These are phyloP conservation scores for Rhodotorula babjevae DNA, from an alignment of 768 basidiomycete genomes.

Conservation along the genomic window DNA sequence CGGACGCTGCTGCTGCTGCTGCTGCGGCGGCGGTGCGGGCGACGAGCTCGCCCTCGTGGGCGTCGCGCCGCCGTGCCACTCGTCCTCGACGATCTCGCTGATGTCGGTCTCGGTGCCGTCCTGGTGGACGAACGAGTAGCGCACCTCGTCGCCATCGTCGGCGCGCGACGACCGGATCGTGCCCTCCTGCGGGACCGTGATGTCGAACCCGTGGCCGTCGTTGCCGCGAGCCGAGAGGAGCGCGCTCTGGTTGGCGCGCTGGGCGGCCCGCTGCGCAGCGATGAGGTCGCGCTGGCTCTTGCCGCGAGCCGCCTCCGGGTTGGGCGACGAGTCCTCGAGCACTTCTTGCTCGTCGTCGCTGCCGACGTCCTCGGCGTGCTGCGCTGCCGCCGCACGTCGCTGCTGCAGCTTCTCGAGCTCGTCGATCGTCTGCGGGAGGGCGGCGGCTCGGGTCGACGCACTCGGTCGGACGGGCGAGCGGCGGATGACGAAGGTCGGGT, in stretches of 20 bases:
- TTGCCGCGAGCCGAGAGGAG: constrained; percentile 82
- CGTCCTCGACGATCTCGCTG: constrained; percentile 84
- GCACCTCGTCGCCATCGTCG: constrained; percentile 53
- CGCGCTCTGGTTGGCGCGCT: constrained; percentile 75
- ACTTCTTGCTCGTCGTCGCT: not conserved
- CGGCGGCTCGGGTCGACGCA: constrained; percentile 37
- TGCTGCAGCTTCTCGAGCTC: constrained; percentile 34
- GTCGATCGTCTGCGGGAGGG: constrained; percentile 22
- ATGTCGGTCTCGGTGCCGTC: constrained; percentile 91
- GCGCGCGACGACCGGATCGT: constrained; percentile 78
- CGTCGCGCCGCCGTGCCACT: constrained; percentile 52
- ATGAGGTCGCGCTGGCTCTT: constrained; percentile 72
- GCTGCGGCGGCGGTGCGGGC: too few species aligned
- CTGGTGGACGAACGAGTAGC: constrained; percentile 87
- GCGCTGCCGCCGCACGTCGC: not conserved
- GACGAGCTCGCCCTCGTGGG: too few species aligned
- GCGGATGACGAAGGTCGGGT: constrained; percentile 65
- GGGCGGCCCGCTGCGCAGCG: constrained; percentile 81
- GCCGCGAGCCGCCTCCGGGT: not conserved
- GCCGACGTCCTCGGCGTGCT: not conserved
- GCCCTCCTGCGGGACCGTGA: constrained; percentile 76
- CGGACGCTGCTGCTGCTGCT: not conserved
- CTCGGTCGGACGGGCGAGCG: constrained; percentile 53
- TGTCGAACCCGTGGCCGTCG: constrained; percentile 78
- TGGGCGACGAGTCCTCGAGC: not conserved